Percentiles rank a stretch among this genome's conserved stretches.
phyloP scores from a whole-genome alignment of 2,329 filamentous ascomycete species.

The Epicoccum nigrum region DNA sequence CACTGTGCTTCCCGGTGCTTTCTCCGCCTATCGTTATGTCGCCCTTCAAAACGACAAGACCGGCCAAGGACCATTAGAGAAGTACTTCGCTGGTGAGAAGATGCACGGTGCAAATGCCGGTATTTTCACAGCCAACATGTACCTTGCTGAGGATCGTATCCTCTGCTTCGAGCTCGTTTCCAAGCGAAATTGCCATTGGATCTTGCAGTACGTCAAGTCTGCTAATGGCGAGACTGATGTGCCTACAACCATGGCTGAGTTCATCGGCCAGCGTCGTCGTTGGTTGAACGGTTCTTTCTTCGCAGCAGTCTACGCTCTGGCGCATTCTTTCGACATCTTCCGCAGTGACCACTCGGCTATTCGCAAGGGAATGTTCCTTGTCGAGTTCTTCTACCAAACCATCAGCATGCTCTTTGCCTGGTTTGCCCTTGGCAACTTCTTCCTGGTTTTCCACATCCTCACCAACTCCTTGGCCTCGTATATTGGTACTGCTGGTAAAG shows the following conservation, averaged over 20 bases:
- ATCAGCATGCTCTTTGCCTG: conserved; percentile 98
- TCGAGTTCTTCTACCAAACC: conserved; percentile 94
- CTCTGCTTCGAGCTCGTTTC: conserved; percentile 98
- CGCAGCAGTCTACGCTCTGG: conserved; percentile 91
- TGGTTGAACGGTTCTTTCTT: conserved; percentile 99
- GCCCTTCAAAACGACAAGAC: conserved; percentile 97
- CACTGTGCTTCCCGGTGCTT: conserved; percentile 92
- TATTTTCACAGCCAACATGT: conserved; percentile 99
- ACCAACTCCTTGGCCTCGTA: conserved; percentile 83
- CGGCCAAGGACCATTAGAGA: conserved; percentile 87
- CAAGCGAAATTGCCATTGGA: conserved; percentile 97
- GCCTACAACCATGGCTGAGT: conserved; percentile 88
- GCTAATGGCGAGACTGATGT: conserved; percentile 97
- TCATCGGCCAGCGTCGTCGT: conserved; percentile 92
- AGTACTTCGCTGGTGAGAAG: conserved; percentile 97
- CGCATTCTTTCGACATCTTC: conserved; percentile 96
- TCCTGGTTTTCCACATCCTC: conserved; percentile 96
- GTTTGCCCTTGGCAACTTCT: conserved; percentile 99
- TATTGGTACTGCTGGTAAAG: conserved; percentile 76
- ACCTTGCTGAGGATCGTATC: conserved; percentile 97
- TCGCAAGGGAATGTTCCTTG: conserved; percentile 85
- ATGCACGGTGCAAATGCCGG: conserved; percentile 92
- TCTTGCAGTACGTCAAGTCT: conserved; percentile 97
- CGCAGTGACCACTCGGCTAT: conserved; percentile 87
- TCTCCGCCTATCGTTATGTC: conserved; percentile 96